Conservation (phyloP, 2,329 filamentous ascomycete species). For the Fusarium chuoi region DNA sequence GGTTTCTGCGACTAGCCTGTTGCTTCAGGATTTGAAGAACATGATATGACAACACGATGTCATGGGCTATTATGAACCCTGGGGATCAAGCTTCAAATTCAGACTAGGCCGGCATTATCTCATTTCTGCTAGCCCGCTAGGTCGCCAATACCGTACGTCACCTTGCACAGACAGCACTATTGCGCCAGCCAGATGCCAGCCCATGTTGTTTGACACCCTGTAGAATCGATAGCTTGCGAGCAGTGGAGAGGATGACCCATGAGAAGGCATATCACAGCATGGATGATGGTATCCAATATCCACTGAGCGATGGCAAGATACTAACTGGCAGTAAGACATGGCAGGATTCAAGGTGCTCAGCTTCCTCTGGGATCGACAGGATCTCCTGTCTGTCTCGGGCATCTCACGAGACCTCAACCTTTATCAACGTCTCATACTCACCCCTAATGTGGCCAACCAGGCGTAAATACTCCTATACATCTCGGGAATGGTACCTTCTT, state of each 20-base stretch:
- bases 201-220: conserved; percentile 20
- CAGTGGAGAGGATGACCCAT: conserved; percentile 14
- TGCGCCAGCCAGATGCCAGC: conserved; percentile 16
- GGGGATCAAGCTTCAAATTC: conserved; percentile 26
- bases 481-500: not conserved
- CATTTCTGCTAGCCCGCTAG: conserved; percentile 12
- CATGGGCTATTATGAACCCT: conserved; percentile 15
- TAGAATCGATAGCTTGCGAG: conserved; percentile 23
- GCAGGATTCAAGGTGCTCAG: conserved; percentile 20
- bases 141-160: conserved; percentile 35
- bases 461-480: conserved; percentile 31
- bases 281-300: conserved; percentile 13
- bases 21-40: conserved; percentile 11
- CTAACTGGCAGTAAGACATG: conserved; percentile 13
- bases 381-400: conserved; percentile 21
- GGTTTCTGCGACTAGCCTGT: conserved; percentile 38
- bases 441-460: conserved; percentile 22
- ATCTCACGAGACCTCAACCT: conserved; percentile 35
- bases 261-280: conserved; percentile 22
- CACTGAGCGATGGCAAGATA: conserved; percentile 3
- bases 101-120: conserved; percentile 16
- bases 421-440: conserved; percentile 7
- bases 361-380: conserved; percentile 27
- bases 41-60: conserved; percentile 44
- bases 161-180: conserved; percentile 24